These are phyloP conservation scores for Hypholoma fasciculare DNA, from an alignment of 768 basidiomycete species.

Conservation along the genomic window DNA sequence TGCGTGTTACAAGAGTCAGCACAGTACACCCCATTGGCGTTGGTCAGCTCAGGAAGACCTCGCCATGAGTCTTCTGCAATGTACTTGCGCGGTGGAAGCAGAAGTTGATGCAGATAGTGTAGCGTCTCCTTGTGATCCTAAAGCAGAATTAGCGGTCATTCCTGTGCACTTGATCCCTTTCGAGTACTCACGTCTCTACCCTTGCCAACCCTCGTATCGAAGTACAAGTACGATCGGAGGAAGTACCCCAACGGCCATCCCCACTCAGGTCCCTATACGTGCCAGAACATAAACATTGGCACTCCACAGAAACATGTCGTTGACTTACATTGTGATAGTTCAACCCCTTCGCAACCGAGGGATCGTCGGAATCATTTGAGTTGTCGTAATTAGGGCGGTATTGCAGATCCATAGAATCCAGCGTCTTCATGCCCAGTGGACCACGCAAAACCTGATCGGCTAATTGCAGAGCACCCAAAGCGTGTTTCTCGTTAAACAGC, in stretches of 20 bases:
- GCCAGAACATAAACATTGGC: slow-evolving; percentile 17
- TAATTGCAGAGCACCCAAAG: slow-evolving; percentile 75
- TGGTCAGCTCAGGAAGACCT: slow-evolving; percentile 92
- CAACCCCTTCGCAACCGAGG: slow-evolving; percentile 84
- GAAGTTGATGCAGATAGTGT: slow-evolving; percentile 74
- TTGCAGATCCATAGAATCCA: slow-evolving; percentile 85
- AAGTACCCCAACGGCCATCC: slow-evolving; percentile 96
- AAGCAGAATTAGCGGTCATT: slow-evolving; percentile 5
- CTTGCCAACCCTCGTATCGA: slow-evolving; percentile 69
- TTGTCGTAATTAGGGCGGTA: slow-evolving; percentile 95
- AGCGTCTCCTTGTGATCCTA: slow-evolving; percentile 73
- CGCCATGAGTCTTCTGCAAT: slow-evolving; percentile 87
- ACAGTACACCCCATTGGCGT: slow-evolving; percentile 81
- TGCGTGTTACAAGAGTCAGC: slow-evolving; percentile 90
- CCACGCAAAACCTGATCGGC: slow-evolving; percentile 80
- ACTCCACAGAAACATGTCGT: not conserved
- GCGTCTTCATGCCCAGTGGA: slow-evolving; percentile 95
- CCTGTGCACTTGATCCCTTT: not conserved
- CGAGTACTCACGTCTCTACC: slow-evolving; percentile 61
- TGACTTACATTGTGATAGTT: slow-evolving; percentile 86
- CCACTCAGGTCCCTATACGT: slow-evolving; percentile 83
- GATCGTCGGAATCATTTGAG: slow-evolving; percentile 85
- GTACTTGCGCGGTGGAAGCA: slow-evolving; percentile 71
- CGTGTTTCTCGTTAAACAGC: slow-evolving; percentile 81
- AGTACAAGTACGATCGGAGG: slow-evolving; percentile 88